phyloP scores from a whole-genome alignment of 2,329 filamentous ascomycete genomes.

The Beauveria varroae region DNA sequence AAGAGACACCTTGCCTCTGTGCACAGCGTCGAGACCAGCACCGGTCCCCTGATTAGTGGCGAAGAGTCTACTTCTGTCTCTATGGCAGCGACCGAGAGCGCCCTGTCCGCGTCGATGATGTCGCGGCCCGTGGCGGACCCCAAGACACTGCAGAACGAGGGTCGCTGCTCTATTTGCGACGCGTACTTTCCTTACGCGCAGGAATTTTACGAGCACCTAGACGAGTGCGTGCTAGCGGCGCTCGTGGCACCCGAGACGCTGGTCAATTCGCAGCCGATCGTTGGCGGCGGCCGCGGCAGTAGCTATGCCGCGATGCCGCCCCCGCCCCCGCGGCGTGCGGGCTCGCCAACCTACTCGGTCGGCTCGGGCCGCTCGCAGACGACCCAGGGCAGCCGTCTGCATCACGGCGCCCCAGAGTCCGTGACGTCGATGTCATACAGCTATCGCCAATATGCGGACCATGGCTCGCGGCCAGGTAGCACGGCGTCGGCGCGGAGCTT shows the following conservation, averaged over 20 bases:
- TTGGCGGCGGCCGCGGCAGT: neutral
- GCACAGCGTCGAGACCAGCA: conserved; percentile 66
- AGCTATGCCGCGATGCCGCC: conserved; percentile 3
- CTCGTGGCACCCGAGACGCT: conserved; percentile 36
- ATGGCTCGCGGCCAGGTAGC: conserved; percentile 1
- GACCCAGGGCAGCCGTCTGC: neutral
- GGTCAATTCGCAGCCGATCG: neutral
- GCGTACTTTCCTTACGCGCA: conserved; percentile 76
- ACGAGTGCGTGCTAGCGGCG: conserved; percentile 54
- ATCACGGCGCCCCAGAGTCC: neutral
- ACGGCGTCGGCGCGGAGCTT: conserved; percentile 2
- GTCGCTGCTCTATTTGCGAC: conserved; percentile 81
- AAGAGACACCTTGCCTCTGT: conserved; percentile 91
- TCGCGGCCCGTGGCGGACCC: conserved; percentile 6
- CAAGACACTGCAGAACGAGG: conserved; percentile 7
- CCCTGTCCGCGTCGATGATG: neutral
- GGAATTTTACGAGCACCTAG: conserved; percentile 95
- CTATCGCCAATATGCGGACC: conserved; percentile 3
- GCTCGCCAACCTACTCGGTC: neutral
- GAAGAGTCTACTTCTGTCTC: neutral
- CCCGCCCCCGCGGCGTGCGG: neutral
- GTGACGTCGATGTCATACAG: neutral
- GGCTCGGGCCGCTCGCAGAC: conserved; percentile 1
- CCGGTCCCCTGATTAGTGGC: neutral
- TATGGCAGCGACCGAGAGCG: neutral